phyloP scores from a whole-genome alignment of 805 yeast genomes.

The Metschnikowia proteae region DNA sequence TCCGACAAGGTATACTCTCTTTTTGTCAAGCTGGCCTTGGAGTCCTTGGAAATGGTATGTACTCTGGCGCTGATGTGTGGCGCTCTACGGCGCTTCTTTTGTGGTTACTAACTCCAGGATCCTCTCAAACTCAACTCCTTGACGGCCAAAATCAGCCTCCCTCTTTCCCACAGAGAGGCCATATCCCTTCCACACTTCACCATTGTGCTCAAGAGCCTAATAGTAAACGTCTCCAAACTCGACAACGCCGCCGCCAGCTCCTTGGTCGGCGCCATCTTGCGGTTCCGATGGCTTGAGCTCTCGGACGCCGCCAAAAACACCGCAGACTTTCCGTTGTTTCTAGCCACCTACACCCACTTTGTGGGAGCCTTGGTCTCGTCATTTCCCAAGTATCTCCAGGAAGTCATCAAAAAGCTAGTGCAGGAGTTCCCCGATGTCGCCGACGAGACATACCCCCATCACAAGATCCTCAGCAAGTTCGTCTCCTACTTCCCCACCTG shows the following conservation, averaged over 20 bases:
- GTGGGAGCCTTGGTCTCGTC: conserved; percentile 76
- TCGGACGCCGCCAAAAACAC: conserved; percentile 21
- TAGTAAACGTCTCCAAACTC: conserved; percentile 63
- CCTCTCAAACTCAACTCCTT: conserved; percentile 53
- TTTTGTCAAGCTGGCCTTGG: conserved; percentile 64
- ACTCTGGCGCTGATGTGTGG: too few relatives aligned
- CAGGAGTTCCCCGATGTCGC: conserved; percentile 46
- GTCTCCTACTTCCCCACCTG: conserved; percentile 79
- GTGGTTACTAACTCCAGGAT: conserved; percentile 30
- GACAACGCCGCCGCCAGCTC: conserved; percentile 52
- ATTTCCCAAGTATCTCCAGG: conserved; percentile 85
- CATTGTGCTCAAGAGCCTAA: conserved; percentile 53
- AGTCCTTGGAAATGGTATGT: conserved; percentile 57
- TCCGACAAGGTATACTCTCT: conserved; percentile 40
- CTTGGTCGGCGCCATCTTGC: conserved; percentile 60
- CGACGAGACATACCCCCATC: conserved; percentile 38
- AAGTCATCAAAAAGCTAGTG: conserved; percentile 69
- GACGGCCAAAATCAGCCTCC: conserved; percentile 55
- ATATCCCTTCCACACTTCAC: conserved; percentile 50
- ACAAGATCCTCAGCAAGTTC: conserved; percentile 60
- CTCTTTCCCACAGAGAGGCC: conserved; percentile 50
- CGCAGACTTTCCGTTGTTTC: conserved; percentile 28
- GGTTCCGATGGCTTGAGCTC: conserved; percentile 58
- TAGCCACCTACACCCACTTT: conserved; percentile 63
- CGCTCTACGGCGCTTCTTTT: background rate